Percentiles rank a stretch among this genome's conserved stretches.
Evolutionary conservation across 2,329 filamentous ascomycete species (phyloP).

Genomic region (Microcyclospora pomicola): DNA sequence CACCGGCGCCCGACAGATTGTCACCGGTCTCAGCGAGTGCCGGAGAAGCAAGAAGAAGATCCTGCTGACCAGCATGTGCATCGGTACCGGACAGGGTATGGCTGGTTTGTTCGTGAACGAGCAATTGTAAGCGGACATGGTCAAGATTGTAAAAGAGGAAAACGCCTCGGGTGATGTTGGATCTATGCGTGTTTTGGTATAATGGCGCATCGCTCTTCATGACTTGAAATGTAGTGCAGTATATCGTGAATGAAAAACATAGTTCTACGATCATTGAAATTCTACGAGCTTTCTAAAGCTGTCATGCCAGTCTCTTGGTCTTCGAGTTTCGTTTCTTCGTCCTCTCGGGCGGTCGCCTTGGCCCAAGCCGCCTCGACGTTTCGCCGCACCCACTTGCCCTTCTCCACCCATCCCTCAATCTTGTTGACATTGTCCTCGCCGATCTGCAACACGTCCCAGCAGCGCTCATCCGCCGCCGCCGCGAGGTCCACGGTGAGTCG

Average conservation of each 20-base stretch:
- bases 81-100: conserved; percentile 55
- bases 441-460: conserved; percentile 23
- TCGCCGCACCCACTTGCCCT: conserved; percentile 12
- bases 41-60: conserved; percentile 21
- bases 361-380: conserved; percentile 17
- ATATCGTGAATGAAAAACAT: too few species aligned
- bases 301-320: neutral
- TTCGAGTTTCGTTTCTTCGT: neutral
- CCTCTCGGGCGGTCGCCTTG: neutral
- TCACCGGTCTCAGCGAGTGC: conserved; percentile 48
- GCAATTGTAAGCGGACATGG: conserved; percentile 28
- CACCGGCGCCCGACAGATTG: conserved; percentile 68
- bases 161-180: neutral
- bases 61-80: conserved; percentile 81
- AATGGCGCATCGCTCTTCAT: too few species aligned
- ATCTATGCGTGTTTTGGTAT: too few species aligned
- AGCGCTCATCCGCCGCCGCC: conserved; percentile 14
- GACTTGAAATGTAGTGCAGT: too few species aligned
- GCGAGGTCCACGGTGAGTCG: conserved; percentile 15
- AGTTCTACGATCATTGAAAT: too few species aligned
- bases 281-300: neutral
- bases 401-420: conserved; percentile 17
- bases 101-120: conserved; percentile 53
- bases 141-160: neutral
- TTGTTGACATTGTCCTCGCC: conserved; percentile 14